These are phyloP conservation scores for Lathyrus oleraceus DNA, from an alignment of 306 rosid genomes.

Conservation along the genomic window DNA sequence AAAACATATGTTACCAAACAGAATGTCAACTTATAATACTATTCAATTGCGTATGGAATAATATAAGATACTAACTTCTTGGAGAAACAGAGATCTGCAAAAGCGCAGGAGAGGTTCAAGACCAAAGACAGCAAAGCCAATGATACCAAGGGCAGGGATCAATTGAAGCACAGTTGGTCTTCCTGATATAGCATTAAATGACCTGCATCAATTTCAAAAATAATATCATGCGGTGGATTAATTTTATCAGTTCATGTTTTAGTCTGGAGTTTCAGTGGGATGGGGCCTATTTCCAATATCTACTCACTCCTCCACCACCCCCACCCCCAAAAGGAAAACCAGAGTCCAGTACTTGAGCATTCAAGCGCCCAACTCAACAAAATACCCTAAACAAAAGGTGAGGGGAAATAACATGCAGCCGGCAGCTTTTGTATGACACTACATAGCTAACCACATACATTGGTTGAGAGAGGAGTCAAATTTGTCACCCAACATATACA, in stretches of 20 bases:
- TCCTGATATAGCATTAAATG: constrained; percentile 55
- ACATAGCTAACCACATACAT: too few species aligned
- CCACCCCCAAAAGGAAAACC: too few species aligned
- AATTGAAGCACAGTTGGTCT: constrained; percentile 53
- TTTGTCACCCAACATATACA: too few species aligned
- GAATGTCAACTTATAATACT: constrained; percentile 24
- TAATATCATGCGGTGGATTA: neutral
- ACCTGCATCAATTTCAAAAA: constrained; percentile 45
- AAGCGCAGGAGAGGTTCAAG: constrained; percentile 69
- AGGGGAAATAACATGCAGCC: too few species aligned
- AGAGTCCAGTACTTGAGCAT: too few species aligned
- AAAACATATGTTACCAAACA: constrained; percentile 33
- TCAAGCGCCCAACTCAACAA: too few species aligned
- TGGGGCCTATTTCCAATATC: constrained; percentile 19
- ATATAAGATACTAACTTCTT: constrained; percentile 50
- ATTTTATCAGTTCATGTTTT: constrained; percentile 14
- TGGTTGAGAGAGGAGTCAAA: too few species aligned
- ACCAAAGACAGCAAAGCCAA: constrained; percentile 84
- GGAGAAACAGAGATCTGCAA: constrained; percentile 62
- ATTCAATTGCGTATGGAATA: constrained; percentile 30
- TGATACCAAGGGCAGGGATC: constrained; percentile 70
- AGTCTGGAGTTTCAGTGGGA: neutral
- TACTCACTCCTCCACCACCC: neutral
- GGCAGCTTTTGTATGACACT: too few species aligned
- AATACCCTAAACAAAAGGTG: too few species aligned